phyloP scores from a whole-genome alignment of 768 basidiomycete genomes.

The Pisolithus marmoratus region DNA sequence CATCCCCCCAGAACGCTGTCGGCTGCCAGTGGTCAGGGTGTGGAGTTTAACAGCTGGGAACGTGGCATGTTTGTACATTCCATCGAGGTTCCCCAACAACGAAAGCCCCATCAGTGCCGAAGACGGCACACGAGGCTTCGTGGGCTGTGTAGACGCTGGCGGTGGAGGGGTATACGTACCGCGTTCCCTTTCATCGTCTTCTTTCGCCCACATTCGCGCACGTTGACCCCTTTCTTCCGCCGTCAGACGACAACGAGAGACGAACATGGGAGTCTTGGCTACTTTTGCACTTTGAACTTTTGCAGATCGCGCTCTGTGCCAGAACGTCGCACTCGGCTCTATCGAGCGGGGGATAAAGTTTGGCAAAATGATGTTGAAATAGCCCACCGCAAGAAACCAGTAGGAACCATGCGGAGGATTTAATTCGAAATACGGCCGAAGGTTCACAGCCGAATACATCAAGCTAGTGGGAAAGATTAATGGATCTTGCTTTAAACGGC shows the following conservation, averaged over 20 bases:
- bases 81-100: constrained; percentile 80
- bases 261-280: constrained; percentile 56
- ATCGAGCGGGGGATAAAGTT: constrained; percentile 51
- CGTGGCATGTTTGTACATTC: constrained; percentile 63
- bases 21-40: constrained; percentile 75
- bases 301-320: constrained; percentile 66
- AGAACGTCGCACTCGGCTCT: constrained; percentile 48
- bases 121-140: constrained; percentile 41
- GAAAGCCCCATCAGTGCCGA: constrained; percentile 71
- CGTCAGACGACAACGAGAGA: constrained; percentile 60
- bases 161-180: constrained; percentile 34
- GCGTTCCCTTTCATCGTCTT: constrained; percentile 62
- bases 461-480: constrained; percentile 35
- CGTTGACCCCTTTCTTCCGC: constrained; percentile 54
- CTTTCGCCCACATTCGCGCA: constrained; percentile 63
- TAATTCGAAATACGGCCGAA: constrained; percentile 53
- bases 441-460: constrained; percentile 84
- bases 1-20: constrained; percentile 75
- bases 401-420: constrained; percentile 53
- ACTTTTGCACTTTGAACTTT: constrained; percentile 64
- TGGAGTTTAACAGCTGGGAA: constrained; percentile 59
- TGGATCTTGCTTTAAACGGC: background rate
- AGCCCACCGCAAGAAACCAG: constrained; percentile 78
- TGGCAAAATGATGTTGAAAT: constrained; percentile 79
- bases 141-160: constrained; percentile 13